phyloP scores from a whole-genome alignment of 371 early-diverging fungal species.

The Blyttiomyces sp. region DNA sequence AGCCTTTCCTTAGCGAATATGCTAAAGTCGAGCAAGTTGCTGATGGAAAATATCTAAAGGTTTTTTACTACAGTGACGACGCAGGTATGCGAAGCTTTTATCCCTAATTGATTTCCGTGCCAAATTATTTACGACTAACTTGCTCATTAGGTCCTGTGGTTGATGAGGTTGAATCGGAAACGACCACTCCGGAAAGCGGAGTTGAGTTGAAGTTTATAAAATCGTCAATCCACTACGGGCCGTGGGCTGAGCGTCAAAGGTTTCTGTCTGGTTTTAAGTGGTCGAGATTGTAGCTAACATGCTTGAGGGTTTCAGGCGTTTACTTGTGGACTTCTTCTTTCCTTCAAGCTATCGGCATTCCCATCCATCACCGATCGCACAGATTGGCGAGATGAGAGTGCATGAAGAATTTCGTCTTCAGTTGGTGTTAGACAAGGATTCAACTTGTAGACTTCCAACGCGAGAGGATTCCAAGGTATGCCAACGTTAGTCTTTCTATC shows the following conservation, averaged over 20 bases:
- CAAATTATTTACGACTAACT: too few species aligned
- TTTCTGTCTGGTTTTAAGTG: slow-evolving; percentile 16
- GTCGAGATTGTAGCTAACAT: too few species aligned
- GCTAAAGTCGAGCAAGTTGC: slow-evolving; percentile 66
- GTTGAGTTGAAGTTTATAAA: slow-evolving; percentile 60
- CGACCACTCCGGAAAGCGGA: slow-evolving; percentile 68
- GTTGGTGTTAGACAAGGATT: slow-evolving; percentile 64
- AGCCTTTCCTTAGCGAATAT: slow-evolving; percentile 59
- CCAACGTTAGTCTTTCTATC: too few species aligned
- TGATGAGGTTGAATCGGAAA: slow-evolving; percentile 7
- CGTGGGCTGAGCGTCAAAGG: slow-evolving; percentile 87
- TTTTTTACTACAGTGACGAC: slow-evolving; percentile 69
- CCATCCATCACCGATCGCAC: slow-evolving; percentile 46
- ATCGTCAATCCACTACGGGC: slow-evolving; percentile 72
- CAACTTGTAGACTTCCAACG: slow-evolving; percentile 63
- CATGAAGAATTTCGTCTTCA: slow-evolving; percentile 60
- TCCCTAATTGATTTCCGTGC: neutral
- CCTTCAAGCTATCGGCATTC: slow-evolving; percentile 64
- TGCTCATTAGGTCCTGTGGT: too few species aligned
- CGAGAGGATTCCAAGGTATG: slow-evolving; percentile 74
- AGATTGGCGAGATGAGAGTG: slow-evolving; percentile 57
- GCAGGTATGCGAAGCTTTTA: slow-evolving; percentile 50
- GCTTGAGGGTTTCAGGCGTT: slow-evolving; percentile 10
- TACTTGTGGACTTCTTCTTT: slow-evolving; percentile 73
- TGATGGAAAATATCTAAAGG: slow-evolving; percentile 57